Conservation (phyloP, 2,329 filamentous ascomycete species). For the Macrophomina phaseolina region DNA sequence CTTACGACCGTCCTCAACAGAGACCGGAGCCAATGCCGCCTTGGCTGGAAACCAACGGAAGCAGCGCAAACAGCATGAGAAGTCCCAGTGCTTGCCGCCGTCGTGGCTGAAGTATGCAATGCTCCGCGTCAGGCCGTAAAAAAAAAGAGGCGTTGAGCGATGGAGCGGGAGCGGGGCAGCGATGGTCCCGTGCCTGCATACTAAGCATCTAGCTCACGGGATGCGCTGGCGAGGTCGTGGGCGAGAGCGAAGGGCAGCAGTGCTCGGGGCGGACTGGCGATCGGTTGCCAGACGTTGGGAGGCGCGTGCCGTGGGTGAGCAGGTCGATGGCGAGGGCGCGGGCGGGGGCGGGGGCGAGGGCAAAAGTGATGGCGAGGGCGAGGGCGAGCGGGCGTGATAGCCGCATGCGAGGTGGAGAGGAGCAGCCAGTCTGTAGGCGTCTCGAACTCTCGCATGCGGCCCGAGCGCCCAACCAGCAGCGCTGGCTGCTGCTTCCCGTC, state of each 20-base stretch:
- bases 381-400: not conserved
- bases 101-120: not conserved
- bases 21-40: too few species aligned
- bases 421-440: not conserved
- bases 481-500: not conserved
- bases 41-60: too few species aligned
- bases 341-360: not conserved
- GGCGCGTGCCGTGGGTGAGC: too few species aligned
- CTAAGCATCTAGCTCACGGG: not conserved
- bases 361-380: not conserved
- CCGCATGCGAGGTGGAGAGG: conserved; percentile 4
- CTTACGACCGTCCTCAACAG: too few species aligned
- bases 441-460: not conserved
- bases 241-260: not conserved
- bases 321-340: too few species aligned
- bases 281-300: not conserved
- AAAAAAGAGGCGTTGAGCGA: not conserved
- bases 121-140: not conserved
- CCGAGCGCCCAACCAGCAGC: not conserved
- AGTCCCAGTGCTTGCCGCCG: not conserved
- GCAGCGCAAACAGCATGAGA: too few species aligned
- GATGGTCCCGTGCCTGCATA: not conserved
- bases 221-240: not conserved
- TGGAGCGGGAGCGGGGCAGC: conserved; percentile 6
- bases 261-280: not conserved